Evolutionary conservation across 495 filamentous ascomycete species (phyloP), one percentile per base, ranked within the genome.

Genomic region (Sporormia fimetaria): DNA sequence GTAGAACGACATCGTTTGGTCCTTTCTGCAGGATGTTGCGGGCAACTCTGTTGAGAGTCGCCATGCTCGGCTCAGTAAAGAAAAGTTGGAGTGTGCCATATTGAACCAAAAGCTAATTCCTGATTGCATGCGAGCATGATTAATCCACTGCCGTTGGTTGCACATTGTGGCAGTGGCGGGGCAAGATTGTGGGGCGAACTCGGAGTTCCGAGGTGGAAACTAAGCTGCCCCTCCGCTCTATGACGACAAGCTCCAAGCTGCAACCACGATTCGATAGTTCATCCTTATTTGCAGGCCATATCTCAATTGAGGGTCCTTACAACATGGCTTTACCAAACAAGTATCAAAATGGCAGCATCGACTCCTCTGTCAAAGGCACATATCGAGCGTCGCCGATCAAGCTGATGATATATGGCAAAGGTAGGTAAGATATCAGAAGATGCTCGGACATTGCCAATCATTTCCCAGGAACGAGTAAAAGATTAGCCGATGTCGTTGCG

Each of bases 1-100:
- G 33, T 6, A 57, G 41, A 8, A 57, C 54, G 3, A 51, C 41
- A 51, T 57, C 54, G 21, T 50, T 51, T 18, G 47, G 40, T 17
- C 35, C 37, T 24, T 51, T 51, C 47, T 51, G 47, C 26, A 51
- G 25, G 36, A 51, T 35, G 21, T 37, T 51, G 0, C 47, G 34
- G 10, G 47, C 36, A 12, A 38, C 35, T 39, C 41, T 44, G 41
- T 51, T 51, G 37, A 45, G 45, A 36, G 36, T 11, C 17, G 47
- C 41, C 47, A 51, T 51, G 14, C n/a, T 51, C 33, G 20, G n/a
- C 14, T 18, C 17, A 29, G 16, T 10, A 18, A 1, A 12, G 7
- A 6, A 42, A 9, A 35, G 3, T 12, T 36, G 11, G 15, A 28
- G 12, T 22, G 15, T 15, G 20, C 23, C 46, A 43, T 44, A 7